Base-by-base conservation (phyloP, 2,329 filamentous ascomycete genomes). In the Thelonectria rubi region DNA sequence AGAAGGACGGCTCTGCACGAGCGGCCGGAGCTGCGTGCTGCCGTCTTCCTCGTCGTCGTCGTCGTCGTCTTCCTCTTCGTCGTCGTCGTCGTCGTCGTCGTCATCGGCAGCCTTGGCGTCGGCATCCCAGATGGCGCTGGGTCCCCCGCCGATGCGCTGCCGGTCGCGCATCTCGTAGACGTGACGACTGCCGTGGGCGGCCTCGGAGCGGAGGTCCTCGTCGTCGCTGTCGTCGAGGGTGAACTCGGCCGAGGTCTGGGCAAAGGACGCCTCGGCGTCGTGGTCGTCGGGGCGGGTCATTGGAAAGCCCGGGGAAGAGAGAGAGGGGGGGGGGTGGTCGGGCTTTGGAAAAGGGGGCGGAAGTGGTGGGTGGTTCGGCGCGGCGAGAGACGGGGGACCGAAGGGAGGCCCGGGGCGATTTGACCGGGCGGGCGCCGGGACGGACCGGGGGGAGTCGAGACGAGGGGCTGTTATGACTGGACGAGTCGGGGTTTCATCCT, bases 201-300 rank as follows among this genome's bases (percentile, higher is more conserved):
- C 68, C 43, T 73, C 71, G 42, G 74, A 72, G 12, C 72, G 74
- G 56, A 78, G 67, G 55, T 77, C 75, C 14, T 73, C 73, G 17
- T 75, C 73, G 65, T 76, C 73, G 67, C 71, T 73, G 65, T 74
- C 73, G 58, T 78, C 76, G 52, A 78, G 74, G 51, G 61, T 69
- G 64, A 77, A 73, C 49, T 78, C 76, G 47, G 74, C 72, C 45
- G 75, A 75, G 34, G 77, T 79, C 68, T 78, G 78, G 52, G 77
- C 77, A 66, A 79, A 79, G n/a, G 75, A 75, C 18, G 76, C 73
- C 26, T 30, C 26, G 52, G 74, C 73, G 18, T 54, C 56, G 51
- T 51, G 65, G 45, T 43, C 24, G 48, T 50, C 55, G 53, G 62
- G 67, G 46, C 65, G 65, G 55, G 63, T 66, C 71, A 70, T 72